Conservation (phyloP, 352 stramenopile genomes). For the Globisporangium paddicum region DNA sequence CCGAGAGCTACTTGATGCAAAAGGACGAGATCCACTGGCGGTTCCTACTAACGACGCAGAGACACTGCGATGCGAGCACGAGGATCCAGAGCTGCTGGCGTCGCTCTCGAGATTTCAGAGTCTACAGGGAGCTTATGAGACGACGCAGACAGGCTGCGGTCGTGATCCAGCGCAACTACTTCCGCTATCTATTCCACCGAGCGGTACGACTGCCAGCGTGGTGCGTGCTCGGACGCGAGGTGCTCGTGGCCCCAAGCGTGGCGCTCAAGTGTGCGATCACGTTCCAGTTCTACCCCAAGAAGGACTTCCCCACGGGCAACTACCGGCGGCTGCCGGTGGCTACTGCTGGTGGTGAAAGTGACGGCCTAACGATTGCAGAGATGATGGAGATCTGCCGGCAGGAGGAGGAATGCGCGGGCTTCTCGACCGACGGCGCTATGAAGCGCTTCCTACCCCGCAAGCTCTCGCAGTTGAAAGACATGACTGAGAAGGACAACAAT, state of each 20-base stretch:
- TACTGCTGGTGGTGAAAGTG: background rate
- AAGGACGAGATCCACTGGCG: slow-evolving; percentile 55
- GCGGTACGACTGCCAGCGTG: slow-evolving; percentile 47
- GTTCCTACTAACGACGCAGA: slow-evolving; percentile 38
- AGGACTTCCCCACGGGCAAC: slow-evolving; percentile 70
- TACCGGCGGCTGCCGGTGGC: slow-evolving; percentile 30
- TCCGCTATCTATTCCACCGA: slow-evolving; percentile 62
- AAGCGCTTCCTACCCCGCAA: slow-evolving; percentile 76
- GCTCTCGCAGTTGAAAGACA: slow-evolving; percentile 63
- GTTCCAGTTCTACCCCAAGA: slow-evolving; percentile 75
- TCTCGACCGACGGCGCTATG: slow-evolving; percentile 64
- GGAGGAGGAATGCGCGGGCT: slow-evolving; percentile 68
- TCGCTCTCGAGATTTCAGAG: slow-evolving; percentile 20
- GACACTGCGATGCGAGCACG: slow-evolving; percentile 38
- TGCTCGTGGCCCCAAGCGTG: slow-evolving; percentile 55
- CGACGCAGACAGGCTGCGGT: slow-evolving; percentile 30
- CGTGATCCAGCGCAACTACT: slow-evolving; percentile 69
- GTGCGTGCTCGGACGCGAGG: slow-evolving; percentile 61
- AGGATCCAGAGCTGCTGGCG: slow-evolving; percentile 40
- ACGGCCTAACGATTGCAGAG: slow-evolving; percentile 17
- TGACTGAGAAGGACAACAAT: slow-evolving; percentile 18
- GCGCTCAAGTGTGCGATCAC: slow-evolving; percentile 56
- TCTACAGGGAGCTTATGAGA: slow-evolving; percentile 26
- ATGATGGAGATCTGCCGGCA: slow-evolving; percentile 58
- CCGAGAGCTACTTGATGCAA: slow-evolving; percentile 63